Percentiles rank a stretch among this genome's conserved stretches.
phyloP scores from a whole-genome alignment of 2,329 filamentous ascomycete genomes.

The Botrytis fabae region DNA sequence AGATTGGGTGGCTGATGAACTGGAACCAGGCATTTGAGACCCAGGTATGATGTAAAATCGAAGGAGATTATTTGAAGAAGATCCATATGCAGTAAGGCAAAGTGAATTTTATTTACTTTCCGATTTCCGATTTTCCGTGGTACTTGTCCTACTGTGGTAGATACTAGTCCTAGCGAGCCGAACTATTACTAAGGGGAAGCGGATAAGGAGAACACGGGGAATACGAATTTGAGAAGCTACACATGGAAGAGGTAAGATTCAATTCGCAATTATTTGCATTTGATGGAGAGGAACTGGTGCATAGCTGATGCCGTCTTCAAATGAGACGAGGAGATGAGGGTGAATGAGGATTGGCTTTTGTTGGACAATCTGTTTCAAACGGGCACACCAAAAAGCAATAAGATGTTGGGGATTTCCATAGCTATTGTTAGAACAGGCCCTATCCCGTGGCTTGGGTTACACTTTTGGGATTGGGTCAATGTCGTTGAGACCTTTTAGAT shows the following conservation, averaged over 20 bases:
- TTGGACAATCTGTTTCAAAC: background rate
- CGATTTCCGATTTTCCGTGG: background rate
- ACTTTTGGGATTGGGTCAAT: background rate
- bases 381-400: background rate
- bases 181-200: background rate
- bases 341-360: background rate
- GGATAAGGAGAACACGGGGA: background rate
- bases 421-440: conserved; percentile 6
- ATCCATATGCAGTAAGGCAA: background rate
- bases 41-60: background rate
- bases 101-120: background rate
- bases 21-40: background rate
- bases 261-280: background rate
- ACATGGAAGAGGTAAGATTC: background rate
- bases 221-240: background rate
- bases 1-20: background rate
- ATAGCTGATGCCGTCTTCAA: background rate
- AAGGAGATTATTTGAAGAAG: background rate
- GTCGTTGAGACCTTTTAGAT: background rate
- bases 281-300: background rate
- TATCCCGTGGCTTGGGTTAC: background rate
- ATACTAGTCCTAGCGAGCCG: background rate
- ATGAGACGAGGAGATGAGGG: background rate
- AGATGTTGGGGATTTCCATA: background rate
- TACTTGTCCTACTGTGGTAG: background rate